Evolutionary conservation across 2,329 filamentous ascomycete species (phyloP).

Genomic region (Colletotrichum sansevieriae): DNA sequence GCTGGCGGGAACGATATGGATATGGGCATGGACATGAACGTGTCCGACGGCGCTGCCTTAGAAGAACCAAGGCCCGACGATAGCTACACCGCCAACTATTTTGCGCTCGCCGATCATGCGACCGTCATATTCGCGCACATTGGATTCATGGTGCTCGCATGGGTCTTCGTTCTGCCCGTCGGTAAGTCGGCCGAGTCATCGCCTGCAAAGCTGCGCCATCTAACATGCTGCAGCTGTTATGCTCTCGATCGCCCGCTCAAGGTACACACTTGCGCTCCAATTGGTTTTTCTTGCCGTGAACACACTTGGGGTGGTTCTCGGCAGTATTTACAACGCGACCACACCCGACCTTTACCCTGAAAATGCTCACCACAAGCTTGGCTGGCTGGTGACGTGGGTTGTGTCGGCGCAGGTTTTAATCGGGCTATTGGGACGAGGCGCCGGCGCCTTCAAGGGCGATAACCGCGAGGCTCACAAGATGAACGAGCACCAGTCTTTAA

Average conservation of each 20-base stretch:
- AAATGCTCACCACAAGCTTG: slow-evolving; percentile 89
- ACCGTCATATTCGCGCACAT: slow-evolving; percentile 78
- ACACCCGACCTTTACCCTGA: slow-evolving; percentile 89
- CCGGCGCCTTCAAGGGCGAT: slow-evolving; percentile 49
- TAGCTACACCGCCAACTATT: slow-evolving; percentile 67
- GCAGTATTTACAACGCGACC: slow-evolving; percentile 79
- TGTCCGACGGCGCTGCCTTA: slow-evolving; percentile 26
- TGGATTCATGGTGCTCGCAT: slow-evolving; percentile 75
- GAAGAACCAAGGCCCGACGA: slow-evolving; percentile 41
- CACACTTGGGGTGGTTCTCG: slow-evolving; percentile 72
- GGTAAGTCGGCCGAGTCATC: slow-evolving; percentile 64
- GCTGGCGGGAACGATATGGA: slow-evolving; percentile 35
- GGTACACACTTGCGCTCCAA: slow-evolving; percentile 78
- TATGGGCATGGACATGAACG: slow-evolving; percentile 39
- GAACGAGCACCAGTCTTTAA: slow-evolving; percentile 69
- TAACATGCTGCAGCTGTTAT: slow-evolving; percentile 74
- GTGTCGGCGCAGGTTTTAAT: slow-evolving; percentile 78
- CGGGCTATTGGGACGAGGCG: slow-evolving; percentile 73
- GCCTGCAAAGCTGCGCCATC: slow-evolving; percentile 7
- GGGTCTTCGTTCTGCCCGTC: slow-evolving; percentile 79
- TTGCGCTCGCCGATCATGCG: slow-evolving; percentile 65
- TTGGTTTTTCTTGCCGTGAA: slow-evolving; percentile 76
- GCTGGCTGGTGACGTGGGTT: slow-evolving; percentile 85
- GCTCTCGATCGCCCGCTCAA: slow-evolving; percentile 85
- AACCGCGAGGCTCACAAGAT: slow-evolving; percentile 19